Evolutionary conservation across 2,329 filamentous ascomycete species (phyloP), one percentile per base, ranked within the genome.

Genomic region (Sporothrix curviconia): DNA sequence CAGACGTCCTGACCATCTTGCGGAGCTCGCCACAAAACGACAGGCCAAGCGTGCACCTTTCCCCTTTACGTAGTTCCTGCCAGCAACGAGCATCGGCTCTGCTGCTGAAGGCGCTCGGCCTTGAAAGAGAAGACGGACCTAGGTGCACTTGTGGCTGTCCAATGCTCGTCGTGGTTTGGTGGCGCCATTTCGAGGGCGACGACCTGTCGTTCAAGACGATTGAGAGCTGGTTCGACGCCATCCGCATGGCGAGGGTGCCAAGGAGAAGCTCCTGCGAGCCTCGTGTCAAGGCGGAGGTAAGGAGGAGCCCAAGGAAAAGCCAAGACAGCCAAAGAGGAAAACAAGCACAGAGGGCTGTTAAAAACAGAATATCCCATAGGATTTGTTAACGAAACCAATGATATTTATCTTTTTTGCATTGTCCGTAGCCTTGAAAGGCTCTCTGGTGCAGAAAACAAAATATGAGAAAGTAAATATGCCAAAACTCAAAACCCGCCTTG

Each of bases 81-180:
- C 12, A 75, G 76, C 42, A 87, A 87, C 63, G 77, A n/a, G 78
- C 78, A 7, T 79, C 80, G 0, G 70, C 74, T 1, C 69, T 71
- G 5, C 70, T 92, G 4, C 76, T 84, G 57, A 73, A 78, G 40
- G 75, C 78, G n/a, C 81, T 96, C 17, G 80, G 76, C 1, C 76
- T 96, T 22, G 70, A 42, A 11, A 22, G 4, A 3, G 74, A 76
- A 1, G 74, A 82, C 1, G 15, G 42, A 30, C 14, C 34, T 14
- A 25, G 7, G 75, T 90, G 15, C 85, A 92, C 67, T 73, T 97
- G 77, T 97, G 56, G 91, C 91, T 15, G 71, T 95, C n/a, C 59
- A 96, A 96, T 70, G 87, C 83, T 32, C 90, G 92, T 66, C 84
- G 91, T 55, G 80, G 82, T 42, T n/a, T 99, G 94, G 94, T 95